phyloP scores from a whole-genome alignment of 148 eudicot genomes.

The Camellia granthamiana region DNA sequence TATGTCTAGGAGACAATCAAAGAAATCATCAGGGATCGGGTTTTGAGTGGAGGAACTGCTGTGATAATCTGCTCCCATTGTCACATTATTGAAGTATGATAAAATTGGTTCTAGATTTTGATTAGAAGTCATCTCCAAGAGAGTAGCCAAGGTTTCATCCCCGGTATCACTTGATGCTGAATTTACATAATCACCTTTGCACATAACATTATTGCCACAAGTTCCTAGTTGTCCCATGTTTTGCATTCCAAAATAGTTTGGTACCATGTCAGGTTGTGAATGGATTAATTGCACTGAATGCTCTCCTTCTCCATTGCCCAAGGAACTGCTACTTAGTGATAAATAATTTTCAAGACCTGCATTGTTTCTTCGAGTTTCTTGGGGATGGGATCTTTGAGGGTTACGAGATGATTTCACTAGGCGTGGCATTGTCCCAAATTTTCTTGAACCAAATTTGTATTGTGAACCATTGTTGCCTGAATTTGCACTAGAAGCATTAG shows the following conservation, averaged over 20 bases:
- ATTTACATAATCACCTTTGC: not conserved
- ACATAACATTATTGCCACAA: not conserved
- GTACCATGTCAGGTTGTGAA: not conserved
- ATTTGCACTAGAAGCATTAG: not conserved
- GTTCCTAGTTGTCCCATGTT: not conserved
- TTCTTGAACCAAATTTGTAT: not conserved
- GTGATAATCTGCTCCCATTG: not conserved
- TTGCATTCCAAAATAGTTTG: not conserved
- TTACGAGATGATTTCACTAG: not conserved
- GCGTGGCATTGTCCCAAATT: slow-evolving; percentile 16
- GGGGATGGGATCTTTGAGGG: not conserved
- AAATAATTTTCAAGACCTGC: not conserved
- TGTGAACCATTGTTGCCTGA: not conserved
- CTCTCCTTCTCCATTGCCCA: not conserved
- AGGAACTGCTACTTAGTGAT: not conserved
- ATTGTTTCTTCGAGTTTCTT: not conserved
- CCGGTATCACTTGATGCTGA: slow-evolving; percentile 1
- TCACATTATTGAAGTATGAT: not conserved
- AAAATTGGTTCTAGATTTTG: not conserved
- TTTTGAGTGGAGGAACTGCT: not conserved
- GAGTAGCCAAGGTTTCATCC: not conserved
- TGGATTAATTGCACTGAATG: not conserved
- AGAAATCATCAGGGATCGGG: slow-evolving; percentile 7
- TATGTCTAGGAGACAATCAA: slow-evolving; percentile 10
- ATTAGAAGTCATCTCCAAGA: not conserved